Conservation (phyloP, 1,284 basidiomycete genomes). For the Leccinum subfulvum region DNA sequence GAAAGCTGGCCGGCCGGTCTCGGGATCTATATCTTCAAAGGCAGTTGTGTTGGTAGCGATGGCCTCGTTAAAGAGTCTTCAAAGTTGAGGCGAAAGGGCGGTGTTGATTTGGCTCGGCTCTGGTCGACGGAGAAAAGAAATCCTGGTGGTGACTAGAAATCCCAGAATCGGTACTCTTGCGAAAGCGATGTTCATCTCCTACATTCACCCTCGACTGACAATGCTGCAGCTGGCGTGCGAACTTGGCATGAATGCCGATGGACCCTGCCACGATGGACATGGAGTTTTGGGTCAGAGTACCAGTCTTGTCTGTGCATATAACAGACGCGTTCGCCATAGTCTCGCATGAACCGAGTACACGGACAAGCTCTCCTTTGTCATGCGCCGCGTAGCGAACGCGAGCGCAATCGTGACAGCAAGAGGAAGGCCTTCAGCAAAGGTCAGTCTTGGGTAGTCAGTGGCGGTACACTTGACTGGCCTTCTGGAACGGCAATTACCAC, state of each 20-base stretch:
- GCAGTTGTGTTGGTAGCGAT: conserved; percentile 95
- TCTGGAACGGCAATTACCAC: conserved; percentile 98
- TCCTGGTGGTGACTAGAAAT: conserved; percentile 55
- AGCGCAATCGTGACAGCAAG: conserved; percentile 95
- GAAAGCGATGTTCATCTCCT: conserved; percentile 48
- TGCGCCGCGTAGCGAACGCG: conserved; percentile 95
- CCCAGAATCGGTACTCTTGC: conserved; percentile 32
- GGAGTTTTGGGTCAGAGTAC: conserved; percentile 88
- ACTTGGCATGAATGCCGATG: conserved; percentile 91
- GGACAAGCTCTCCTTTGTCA: conserved; percentile 94
- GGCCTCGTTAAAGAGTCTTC: conserved; percentile 77
- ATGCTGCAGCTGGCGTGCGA: conserved; percentile 77
- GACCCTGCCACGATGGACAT: conserved; percentile 98
- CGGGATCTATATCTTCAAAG: conserved; percentile 80
- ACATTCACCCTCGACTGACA: conserved; percentile 68
- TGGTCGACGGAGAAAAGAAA: conserved; percentile 90
- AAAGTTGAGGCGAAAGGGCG: conserved; percentile 63
- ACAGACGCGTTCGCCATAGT: conserved; percentile 98
- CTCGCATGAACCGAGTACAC: conserved; percentile 94
- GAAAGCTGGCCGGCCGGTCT: conserved; percentile 57
- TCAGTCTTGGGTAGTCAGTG: conserved; percentile 9
- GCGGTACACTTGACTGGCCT: conserved; percentile 44
- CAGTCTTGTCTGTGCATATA: conserved; percentile 95
- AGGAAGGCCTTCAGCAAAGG: conserved; percentile 66
- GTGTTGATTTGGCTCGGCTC: conserved; percentile 56